Percentiles rank a stretch among this genome's conserved stretches.
phyloP scores from a whole-genome alignment of 2,329 filamentous ascomycete species.

The Pezicula rhizophila region DNA sequence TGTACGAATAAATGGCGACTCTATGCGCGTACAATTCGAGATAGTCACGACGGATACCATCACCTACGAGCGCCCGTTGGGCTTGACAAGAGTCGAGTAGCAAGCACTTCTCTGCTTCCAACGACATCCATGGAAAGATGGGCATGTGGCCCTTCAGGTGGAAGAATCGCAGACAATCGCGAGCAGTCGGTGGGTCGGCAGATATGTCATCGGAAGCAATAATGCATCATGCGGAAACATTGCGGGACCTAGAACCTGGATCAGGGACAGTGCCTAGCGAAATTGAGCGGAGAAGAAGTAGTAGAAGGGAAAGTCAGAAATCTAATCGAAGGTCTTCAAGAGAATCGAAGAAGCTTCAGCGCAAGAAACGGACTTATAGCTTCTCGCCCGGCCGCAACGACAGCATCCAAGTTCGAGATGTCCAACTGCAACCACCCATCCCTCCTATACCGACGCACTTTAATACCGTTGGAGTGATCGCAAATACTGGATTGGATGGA shows the following conservation, averaged over 20 bases:
- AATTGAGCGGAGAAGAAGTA: conserved; percentile 29
- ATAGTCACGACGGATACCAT: neutral
- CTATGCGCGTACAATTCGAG: neutral
- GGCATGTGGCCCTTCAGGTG: conserved; percentile 78
- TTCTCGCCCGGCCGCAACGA: conserved; percentile 57
- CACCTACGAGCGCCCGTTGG: neutral
- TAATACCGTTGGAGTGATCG: conserved; percentile 19
- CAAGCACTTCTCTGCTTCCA: conserved; percentile 1
- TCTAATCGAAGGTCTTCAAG: conserved; percentile 22
- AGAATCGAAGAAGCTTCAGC: conserved; percentile 29
- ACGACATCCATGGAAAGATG: conserved; percentile 44
- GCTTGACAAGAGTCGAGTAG: neutral
- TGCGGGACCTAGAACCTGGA: conserved; percentile 22
- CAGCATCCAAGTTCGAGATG: conserved; percentile 37
- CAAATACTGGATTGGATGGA: conserved; percentile 12
- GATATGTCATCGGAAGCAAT: conserved; percentile 42
- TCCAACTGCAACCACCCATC: conserved; percentile 19
- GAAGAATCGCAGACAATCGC: conserved; percentile 57
- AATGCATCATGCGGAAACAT: conserved; percentile 28
- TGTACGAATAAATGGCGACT: neutral
- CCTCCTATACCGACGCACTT: conserved; percentile 20
- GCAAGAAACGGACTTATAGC: conserved; percentile 47
- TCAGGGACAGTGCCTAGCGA: conserved; percentile 24
- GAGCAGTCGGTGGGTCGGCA: conserved; percentile 38
- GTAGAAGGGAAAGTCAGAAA: conserved; percentile 24